Evolutionary conservation across 2,329 filamentous ascomycete genomes (phyloP), one percentile per base, ranked within the genome.

Genomic region (Botrytis fabae): DNA sequence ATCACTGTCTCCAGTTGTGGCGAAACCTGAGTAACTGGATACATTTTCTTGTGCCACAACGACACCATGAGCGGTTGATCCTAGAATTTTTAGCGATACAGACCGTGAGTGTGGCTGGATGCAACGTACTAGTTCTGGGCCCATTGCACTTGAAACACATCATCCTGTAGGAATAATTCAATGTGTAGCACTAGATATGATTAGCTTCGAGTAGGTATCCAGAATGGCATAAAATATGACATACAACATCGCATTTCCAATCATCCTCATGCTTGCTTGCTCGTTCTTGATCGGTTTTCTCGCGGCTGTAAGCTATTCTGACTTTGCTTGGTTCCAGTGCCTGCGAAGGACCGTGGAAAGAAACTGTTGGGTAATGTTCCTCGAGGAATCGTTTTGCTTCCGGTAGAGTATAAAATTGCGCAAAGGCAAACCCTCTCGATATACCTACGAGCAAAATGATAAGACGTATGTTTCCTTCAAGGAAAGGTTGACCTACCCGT

Each of bases 81-180:
- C 82, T 81, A 65, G 69, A 22, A 76, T 73, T 18, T 46, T 81
- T 64, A 81, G 81, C 79, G 28, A 54, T 28, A 48, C 16, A 25
- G 44, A 38, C 10, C 14, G 12, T 28, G 40, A 46, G 5, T 40
- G 38, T 40, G 44, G 16, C 60, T 44, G 4, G 40, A n/a, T 6
- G 25, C 16, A 35, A 46, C 84, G 77, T 81, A 88, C 87, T 85
- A 74, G 85, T 84, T 78, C 85, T 84, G 28, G 85, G 84, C 16
- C 84, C 83, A 77, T 89, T 86, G 78, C 89, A 91, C 62, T 87
- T 85, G 78, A 88, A 90, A 78, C 89, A 91, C 72, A 85, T 83
- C 22, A 82, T 81, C 61, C 89, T 84, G 64, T 85, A 85, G 8
- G 87, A 83, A 76, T 87, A 91, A 77, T 91, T 91, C 71, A 86